These are phyloP conservation scores for Starmerella floricola DNA, from an alignment of 805 yeast species.

Conservation along the genomic window DNA sequence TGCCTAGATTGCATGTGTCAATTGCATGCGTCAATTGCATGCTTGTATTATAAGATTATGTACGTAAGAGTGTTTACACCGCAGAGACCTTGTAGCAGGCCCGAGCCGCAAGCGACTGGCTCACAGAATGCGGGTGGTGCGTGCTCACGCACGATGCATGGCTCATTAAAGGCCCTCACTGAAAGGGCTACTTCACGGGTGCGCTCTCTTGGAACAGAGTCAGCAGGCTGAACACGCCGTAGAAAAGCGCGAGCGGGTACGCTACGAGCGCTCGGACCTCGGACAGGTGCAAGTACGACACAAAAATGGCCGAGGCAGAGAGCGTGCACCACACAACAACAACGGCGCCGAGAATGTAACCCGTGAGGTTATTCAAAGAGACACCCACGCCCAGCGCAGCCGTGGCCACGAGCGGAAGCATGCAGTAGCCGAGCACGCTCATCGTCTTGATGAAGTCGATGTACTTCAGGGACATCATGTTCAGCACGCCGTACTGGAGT, in stretches of 20 bases:
- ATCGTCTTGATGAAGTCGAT: slow-evolving; percentile 57
- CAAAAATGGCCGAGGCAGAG: slow-evolving; percentile 87
- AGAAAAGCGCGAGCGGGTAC: slow-evolving; percentile 82
- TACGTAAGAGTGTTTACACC: too few species aligned
- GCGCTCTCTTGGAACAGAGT: slow-evolving; percentile 56
- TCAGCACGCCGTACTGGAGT: slow-evolving; percentile 71
- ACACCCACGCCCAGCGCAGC: slow-evolving; percentile 59
- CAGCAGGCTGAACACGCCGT: slow-evolving; percentile 90
- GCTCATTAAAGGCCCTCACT: background rate
- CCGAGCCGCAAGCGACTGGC: too few species aligned
- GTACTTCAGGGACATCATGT: slow-evolving; percentile 56
- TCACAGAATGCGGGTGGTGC: too few species aligned
- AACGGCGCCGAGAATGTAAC: slow-evolving; percentile 54
- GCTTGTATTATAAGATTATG: too few species aligned
- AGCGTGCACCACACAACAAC: slow-evolving; percentile 84
- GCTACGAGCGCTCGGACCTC: slow-evolving; percentile 86
- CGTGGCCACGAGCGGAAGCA: slow-evolving; percentile 72
- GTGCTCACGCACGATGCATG: too few species aligned
- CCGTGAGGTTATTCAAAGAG: slow-evolving; percentile 58
- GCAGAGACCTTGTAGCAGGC: too few species aligned
- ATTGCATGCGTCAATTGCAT: too few species aligned
- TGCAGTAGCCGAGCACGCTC: slow-evolving; percentile 85
- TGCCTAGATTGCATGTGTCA: too few species aligned
- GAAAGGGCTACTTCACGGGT: background rate
- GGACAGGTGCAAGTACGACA: slow-evolving; percentile 65